Percentiles rank a stretch among this genome's conserved stretches.
Conservation (phyloP, 352 stramenopile genomes). For the Phytophthora litchii region DNA sequence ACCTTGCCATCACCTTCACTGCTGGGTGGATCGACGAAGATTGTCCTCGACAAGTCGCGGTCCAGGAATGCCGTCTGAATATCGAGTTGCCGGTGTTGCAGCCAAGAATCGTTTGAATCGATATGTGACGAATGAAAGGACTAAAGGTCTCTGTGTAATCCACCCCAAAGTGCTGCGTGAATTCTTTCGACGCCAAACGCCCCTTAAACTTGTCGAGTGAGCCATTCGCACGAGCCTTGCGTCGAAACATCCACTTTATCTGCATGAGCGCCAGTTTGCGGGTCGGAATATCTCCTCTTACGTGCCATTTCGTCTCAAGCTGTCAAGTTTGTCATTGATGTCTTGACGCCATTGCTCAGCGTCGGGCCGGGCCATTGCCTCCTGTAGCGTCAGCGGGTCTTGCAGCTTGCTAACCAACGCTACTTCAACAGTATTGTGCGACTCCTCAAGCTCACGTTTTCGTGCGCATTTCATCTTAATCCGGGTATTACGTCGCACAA, state of each 20-base stretch:
- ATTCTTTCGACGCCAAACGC: constrained; percentile 30
- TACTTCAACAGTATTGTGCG: constrained; percentile 3
- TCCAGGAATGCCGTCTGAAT: constrained; percentile 22
- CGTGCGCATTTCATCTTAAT: constrained; percentile 6
- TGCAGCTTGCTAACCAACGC: constrained; percentile 1
- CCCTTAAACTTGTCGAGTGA: constrained; percentile 38
- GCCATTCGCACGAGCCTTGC: constrained; percentile 13
- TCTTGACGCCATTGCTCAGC: constrained; percentile 13
- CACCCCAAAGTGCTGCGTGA: constrained; percentile 26
- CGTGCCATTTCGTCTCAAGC: constrained; percentile 17
- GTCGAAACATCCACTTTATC: constrained; percentile 4
- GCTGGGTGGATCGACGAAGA: neutral
- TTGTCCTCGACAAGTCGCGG: constrained; percentile 1
- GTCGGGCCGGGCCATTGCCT: constrained; percentile 6
- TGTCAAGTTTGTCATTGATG: constrained; percentile 22
- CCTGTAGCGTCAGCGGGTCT: constrained; percentile 7
- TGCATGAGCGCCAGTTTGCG: neutral
- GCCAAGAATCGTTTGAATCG: constrained; percentile 12
- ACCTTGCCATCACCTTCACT: constrained; percentile 11
- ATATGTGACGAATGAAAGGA: constrained; percentile 20
- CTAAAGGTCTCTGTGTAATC: constrained; percentile 43
- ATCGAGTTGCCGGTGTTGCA: constrained; percentile 8
- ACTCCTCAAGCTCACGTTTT: constrained; percentile 3
- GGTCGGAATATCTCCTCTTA: neutral
- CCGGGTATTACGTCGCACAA: neutral